Evolutionary conservation across 805 yeast genomes (phyloP), one percentile per base, ranked within the genome.

Genomic region (Starmerella davenportii): DNA sequence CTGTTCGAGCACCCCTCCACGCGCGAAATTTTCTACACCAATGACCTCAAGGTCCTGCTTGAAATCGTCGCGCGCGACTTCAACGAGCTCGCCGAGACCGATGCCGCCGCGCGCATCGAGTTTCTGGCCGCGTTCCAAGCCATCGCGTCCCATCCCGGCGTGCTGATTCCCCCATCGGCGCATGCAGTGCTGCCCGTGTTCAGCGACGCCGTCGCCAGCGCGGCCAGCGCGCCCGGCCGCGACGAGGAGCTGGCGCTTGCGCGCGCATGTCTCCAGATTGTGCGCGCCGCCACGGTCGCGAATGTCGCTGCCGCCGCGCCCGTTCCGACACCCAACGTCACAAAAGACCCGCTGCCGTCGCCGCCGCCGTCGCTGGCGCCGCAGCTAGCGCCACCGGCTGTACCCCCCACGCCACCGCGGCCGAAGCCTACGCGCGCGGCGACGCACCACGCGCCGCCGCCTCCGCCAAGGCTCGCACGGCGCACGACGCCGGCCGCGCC

Each of bases 31-130:
- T 70, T 82, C 36, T 85, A 85, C 53, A 63, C 80, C 44, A 85
- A 85, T 50, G 96, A 85, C 54, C 59, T 85, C 42, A 75, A 77
- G 49, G 92, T 85, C 5, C 66, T 85, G 40, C 74, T 79, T 13
- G 94, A 82, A 51, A 84, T 85, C 8, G 64, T 85, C 38, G 64
- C 85, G 1, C 62, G 96, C 38, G 94, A 85, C 52, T 62, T 87
- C 38, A 69, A 69, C 46, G 74, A 85, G 50, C 56, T 81, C 30
- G 70, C 84, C 18, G 16, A 28, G 20, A 63, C 57, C 38, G 67
- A 64, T 11, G 76, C 68, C 41, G 58, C 67, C 8, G 58, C 74
- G 30, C 70, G 79, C 39, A 75, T 76, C 51, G 72, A 82, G 9
- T 82, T 77, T 50, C 58, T 85, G 31, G 65, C 90, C 40, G 82